phyloP scores from a whole-genome alignment of 1,139 yeast genomes.

The Nakaseomyces sp. region DNA sequence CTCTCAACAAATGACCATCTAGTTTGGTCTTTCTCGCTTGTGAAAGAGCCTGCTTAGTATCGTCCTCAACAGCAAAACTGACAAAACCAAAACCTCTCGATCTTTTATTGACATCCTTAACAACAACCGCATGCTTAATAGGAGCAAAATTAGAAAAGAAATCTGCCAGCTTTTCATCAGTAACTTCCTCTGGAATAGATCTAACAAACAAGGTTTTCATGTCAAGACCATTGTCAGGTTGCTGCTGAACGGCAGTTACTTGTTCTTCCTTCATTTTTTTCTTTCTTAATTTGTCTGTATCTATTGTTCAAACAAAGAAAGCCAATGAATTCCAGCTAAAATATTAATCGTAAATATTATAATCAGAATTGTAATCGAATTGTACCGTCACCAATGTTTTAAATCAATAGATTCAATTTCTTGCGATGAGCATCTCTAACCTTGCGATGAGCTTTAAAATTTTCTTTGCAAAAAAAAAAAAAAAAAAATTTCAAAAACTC shows the following conservation, averaged over 20 bases:
- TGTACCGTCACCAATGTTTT: too few species aligned
- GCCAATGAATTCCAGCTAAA: background rate
- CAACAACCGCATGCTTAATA: conserved; percentile 90
- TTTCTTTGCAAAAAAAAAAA: background rate
- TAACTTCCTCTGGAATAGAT: conserved; percentile 70
- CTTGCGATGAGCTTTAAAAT: conserved; percentile 8
- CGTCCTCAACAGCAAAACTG: conserved; percentile 78
- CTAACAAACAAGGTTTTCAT: conserved; percentile 73
- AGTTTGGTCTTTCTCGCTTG: conserved; percentile 61
- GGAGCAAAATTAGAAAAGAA: conserved; percentile 90
- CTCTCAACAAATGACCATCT: conserved; percentile 56
- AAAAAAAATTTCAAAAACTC: background rate
- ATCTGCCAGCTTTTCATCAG: conserved; percentile 70
- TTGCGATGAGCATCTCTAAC: conserved; percentile 4
- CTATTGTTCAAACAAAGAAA: background rate
- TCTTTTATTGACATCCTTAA: conserved; percentile 59
- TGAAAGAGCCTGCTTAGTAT: conserved; percentile 66
- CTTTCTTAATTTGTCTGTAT: background rate
- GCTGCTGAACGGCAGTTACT: background rate
- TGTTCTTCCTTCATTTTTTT: conserved; percentile 2
- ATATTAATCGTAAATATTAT: too few species aligned
- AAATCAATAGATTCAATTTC: too few species aligned
- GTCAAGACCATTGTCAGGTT: conserved; percentile 28
- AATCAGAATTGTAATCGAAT: background rate
- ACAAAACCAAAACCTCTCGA: conserved; percentile 96